phyloP scores from a whole-genome alignment of 2,329 filamentous ascomycete genomes.

The Hortaea sp. region DNA sequence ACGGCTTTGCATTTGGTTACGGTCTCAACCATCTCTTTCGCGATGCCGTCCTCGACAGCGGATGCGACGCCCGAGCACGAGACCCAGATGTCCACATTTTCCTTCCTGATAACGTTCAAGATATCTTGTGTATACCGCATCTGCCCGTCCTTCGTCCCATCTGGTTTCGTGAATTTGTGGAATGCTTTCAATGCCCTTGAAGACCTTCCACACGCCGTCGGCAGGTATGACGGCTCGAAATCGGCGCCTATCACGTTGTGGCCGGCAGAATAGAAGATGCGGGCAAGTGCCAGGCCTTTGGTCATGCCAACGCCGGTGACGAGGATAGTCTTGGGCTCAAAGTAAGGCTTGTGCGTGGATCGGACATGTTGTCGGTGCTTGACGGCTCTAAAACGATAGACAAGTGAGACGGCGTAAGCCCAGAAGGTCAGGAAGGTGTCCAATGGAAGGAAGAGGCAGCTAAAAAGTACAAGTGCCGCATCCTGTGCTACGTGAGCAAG shows the following conservation, averaged over 20 bases:
- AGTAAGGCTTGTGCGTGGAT: conserved; percentile 24
- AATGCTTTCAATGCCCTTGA: conserved; percentile 49
- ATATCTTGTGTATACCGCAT: conserved; percentile 48
- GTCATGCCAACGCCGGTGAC: conserved; percentile 65
- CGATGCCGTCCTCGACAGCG: conserved; percentile 56
- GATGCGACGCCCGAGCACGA: conserved; percentile 60
- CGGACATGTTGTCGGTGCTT: conserved; percentile 15
- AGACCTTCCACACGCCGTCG: conserved; percentile 42
- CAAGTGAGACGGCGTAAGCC: conserved; percentile 23
- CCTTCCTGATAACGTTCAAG: conserved; percentile 47
- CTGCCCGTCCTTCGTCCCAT: conserved; percentile 23
- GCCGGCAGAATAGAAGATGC: conserved; percentile 52
- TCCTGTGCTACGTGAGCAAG: conserved; percentile 38
- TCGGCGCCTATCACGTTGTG: conserved; percentile 66
- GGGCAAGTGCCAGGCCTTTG: conserved; percentile 58
- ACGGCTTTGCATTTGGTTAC: conserved; percentile 51
- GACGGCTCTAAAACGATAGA: conserved; percentile 21
- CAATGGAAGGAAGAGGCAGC: conserved; percentile 40
- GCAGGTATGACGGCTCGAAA: conserved; percentile 35
- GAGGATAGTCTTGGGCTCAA: conserved; percentile 48
- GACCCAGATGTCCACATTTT: conserved; percentile 62
- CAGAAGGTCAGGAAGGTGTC: conserved; percentile 34
- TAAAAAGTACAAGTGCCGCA: conserved; percentile 34
- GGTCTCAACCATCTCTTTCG: conserved; percentile 51
- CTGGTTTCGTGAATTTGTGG: conserved; percentile 35